phyloP scores from a whole-genome alignment of 306 rosid genomes.

The Malus domestica region ASM211411v1 NC_041792.1:22276907-22277406 shows the following conservation, averaged over 20 bases:
- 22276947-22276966: slow-evolving; percentile 31
- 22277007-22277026: not conserved
- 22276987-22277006: not conserved
- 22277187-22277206: not conserved
- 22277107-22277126: slow-evolving; percentile 69
- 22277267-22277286: not conserved
- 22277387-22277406: slow-evolving; percentile 44
- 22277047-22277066: not conserved
- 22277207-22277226: not conserved
- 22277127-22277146: slow-evolving; percentile 52
- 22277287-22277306: not conserved
- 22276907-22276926: slow-evolving; percentile 39
- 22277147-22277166: slow-evolving; percentile 47
- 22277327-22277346: not conserved
- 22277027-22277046: not conserved
- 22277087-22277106: slow-evolving; percentile 51
- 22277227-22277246: not conserved
- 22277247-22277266: not conserved
- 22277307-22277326: not conserved
- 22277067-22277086: slow-evolving; percentile 30
- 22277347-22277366: slow-evolving; percentile 19
- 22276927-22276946: slow-evolving; percentile 39
- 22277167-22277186: slow-evolving; percentile 6
- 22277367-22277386: slow-evolving; percentile 28
- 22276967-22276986: slow-evolving; percentile 54